Base-by-base conservation (phyloP, 163 green algal genomes). In the Chlorella variabilis region DNA sequence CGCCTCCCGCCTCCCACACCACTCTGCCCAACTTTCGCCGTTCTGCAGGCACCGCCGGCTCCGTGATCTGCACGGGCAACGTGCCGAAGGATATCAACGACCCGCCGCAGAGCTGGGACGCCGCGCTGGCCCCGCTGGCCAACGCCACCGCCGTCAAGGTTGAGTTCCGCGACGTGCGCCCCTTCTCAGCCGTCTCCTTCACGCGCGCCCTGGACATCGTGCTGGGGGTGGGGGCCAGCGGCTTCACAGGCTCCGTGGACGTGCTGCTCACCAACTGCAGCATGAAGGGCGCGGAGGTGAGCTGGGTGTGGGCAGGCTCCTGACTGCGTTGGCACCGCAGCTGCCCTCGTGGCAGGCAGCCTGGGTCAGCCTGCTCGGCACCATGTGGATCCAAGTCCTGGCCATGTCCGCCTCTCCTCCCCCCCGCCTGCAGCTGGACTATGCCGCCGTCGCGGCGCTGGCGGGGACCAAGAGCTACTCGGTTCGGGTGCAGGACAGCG, bases 361-460 rank as follows among this genome's bases (percentile, higher is more conserved):
- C 15, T 54, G 45, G 45, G 45, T 15, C 45, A 15, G 45, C 45
- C 15, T 11, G 11, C 11, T 54, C 11, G 11, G 11, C 45, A 54
- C 11, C 11, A 11, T 54, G 11, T 23, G 45, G 15, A 54, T 54
- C 11, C 11, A 54, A 54, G 11, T 23, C 45, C 45, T 54, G 45
- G 15, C n/a, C n/a, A n/a, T n/a, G n/a, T n/a, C n/a, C n/a, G n/a
- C n/a, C n/a, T n/a, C n/a, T n/a, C n/a, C n/a, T n/a, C n/a, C n/a
- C n/a, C n/a, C n/a, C 59, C 17, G n/a, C 29, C 5, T 67, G 20
- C 73, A 80, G 73, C 33, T 70, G 2, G 56, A 80, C 73, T 33
- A 70, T 13, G 54, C 41, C 5, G 2, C 3, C 29, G 27, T 31
- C 2, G n/a, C n/a, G 7, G 20, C 41, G 36, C 29, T 71, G 36